Evolutionary conservation across 140 eudicot genomes (phyloP).

Genomic region (Flaveria floridana): DNA sequence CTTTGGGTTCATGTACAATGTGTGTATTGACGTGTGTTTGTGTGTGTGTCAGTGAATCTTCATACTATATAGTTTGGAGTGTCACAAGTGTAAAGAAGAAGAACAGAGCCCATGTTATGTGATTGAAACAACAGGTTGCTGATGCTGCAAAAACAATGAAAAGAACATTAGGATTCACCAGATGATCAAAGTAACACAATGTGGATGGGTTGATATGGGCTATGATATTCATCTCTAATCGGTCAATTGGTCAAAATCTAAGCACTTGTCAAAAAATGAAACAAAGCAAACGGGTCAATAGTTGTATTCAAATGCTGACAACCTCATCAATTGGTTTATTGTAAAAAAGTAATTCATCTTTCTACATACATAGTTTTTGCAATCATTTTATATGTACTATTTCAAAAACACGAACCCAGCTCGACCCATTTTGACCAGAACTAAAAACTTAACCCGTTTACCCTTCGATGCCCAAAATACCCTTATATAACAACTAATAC

Average conservation of each 20-base stretch:
- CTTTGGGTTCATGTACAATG: constrained; percentile 42
- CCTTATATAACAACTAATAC: neutral
- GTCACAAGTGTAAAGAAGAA: constrained; percentile 33
- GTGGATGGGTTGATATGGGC: neutral
- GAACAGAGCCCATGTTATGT: constrained; percentile 30
- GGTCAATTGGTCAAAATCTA: neutral
- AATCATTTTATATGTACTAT: neutral
- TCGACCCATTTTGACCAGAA: neutral
- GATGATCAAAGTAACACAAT: constrained; percentile 1
- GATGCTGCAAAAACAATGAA: constrained; percentile 38
- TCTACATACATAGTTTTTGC: neutral
- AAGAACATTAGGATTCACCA: constrained; percentile 21
- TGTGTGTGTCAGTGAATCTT: constrained; percentile 20
- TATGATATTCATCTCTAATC: too few relatives aligned
- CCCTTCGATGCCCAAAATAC: neutral
- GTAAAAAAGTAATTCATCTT: neutral
- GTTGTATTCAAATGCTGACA: neutral
- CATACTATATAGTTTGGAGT: constrained; percentile 29
- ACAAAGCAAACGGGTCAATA: neutral
- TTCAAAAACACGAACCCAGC: neutral
- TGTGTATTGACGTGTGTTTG: constrained; percentile 20
- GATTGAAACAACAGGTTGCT: constrained; percentile 20
- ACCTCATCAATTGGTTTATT: neutral
- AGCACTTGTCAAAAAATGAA: too few relatives aligned
- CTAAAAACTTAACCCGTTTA: neutral